Conservation (phyloP, 495 filamentous ascomycete species). For the Penicillium fimorum region DNA sequence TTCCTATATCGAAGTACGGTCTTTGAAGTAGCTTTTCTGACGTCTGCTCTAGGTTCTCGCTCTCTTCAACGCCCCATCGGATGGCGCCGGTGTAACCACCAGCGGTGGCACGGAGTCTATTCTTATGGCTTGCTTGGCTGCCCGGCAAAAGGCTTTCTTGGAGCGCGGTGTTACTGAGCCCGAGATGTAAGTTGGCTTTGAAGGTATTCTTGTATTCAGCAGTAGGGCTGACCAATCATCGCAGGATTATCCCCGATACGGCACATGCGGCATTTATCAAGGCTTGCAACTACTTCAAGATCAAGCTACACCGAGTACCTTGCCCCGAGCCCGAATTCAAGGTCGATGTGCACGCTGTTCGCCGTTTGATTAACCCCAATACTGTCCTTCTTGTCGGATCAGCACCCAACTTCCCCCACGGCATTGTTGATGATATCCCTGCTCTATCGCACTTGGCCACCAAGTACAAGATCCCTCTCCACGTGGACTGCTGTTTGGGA, state of each 20-base stretch:
- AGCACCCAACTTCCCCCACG: slow-evolving; percentile 96
- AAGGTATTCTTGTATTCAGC: background rate
- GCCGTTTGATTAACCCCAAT: slow-evolving; percentile 89
- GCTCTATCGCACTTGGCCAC: slow-evolving; percentile 81
- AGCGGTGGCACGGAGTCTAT: slow-evolving; percentile 95
- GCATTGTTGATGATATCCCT: slow-evolving; percentile 93
- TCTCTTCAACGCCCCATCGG: slow-evolving; percentile 86
- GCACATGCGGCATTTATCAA: slow-evolving; percentile 97
- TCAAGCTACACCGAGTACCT: slow-evolving; percentile 86
- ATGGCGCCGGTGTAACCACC: slow-evolving; percentile 84
- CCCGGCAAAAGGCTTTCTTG: slow-evolving; percentile 79
- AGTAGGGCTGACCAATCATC: slow-evolving; percentile 21
- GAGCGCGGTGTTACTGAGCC: slow-evolving; percentile 89
- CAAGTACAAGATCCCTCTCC: slow-evolving; percentile 75
- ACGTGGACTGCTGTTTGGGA: slow-evolving; percentile 96
- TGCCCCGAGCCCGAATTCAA: slow-evolving; percentile 85
- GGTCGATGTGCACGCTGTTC: slow-evolving; percentile 72
- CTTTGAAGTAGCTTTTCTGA: slow-evolving; percentile 4
- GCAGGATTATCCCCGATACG: slow-evolving; percentile 87
- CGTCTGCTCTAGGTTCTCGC: slow-evolving; percentile 56
- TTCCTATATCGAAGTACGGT: slow-evolving; percentile 1
- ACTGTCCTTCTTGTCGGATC: slow-evolving; percentile 95
- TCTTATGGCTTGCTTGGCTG: slow-evolving; percentile 86
- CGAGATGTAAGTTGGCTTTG: slow-evolving; percentile 69
- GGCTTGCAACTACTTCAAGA: slow-evolving; percentile 90